phyloP scores from a whole-genome alignment of 371 early-diverging fungal genomes.

The Basidiobolus meristosporus region DNA sequence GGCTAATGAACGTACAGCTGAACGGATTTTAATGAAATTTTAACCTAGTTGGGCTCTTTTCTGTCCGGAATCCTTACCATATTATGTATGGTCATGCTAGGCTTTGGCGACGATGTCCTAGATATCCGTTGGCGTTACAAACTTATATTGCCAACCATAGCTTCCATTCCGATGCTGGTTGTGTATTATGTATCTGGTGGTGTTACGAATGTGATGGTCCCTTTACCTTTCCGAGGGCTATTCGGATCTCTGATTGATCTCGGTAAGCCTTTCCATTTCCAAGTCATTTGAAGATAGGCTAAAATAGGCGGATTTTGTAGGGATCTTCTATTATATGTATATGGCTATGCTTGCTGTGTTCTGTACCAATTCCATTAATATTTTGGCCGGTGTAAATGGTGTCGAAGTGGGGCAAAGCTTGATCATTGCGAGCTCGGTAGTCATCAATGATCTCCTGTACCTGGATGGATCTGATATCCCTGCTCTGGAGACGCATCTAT shows the following conservation, averaged over 20 bases:
- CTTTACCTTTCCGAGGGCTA: slow-evolving; percentile 51
- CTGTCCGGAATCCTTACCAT: slow-evolving; percentile 74
- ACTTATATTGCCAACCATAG: slow-evolving; percentile 82
- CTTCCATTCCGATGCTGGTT: slow-evolving; percentile 81
- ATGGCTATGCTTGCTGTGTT: slow-evolving; percentile 79
- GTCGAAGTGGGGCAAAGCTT: slow-evolving; percentile 88
- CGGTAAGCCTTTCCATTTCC: slow-evolving; percentile 20
- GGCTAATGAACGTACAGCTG: slow-evolving; percentile 13
- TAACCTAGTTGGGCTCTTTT: slow-evolving; percentile 53
- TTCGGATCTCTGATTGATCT: slow-evolving; percentile 60
- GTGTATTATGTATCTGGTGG: slow-evolving; percentile 85
- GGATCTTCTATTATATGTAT: slow-evolving; percentile 78
- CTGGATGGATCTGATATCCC: slow-evolving; percentile 18
- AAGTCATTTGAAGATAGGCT: neutral
- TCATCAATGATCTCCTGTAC: slow-evolving; percentile 49
- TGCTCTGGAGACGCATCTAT: slow-evolving; percentile 52
- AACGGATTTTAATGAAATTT: neutral
- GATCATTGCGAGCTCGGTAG: slow-evolving; percentile 73
- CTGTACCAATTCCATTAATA: slow-evolving; percentile 95
- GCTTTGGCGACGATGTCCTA: slow-evolving; percentile 95
- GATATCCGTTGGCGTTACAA: slow-evolving; percentile 93
- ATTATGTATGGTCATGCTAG: slow-evolving; percentile 87
- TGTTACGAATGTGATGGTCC: slow-evolving; percentile 72
- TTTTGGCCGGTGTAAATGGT: slow-evolving; percentile 96
- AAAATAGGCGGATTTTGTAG: slow-evolving; percentile 12